phyloP scores from a whole-genome alignment of 495 filamentous ascomycete species.

The Coniosporium apollinis region DNA sequence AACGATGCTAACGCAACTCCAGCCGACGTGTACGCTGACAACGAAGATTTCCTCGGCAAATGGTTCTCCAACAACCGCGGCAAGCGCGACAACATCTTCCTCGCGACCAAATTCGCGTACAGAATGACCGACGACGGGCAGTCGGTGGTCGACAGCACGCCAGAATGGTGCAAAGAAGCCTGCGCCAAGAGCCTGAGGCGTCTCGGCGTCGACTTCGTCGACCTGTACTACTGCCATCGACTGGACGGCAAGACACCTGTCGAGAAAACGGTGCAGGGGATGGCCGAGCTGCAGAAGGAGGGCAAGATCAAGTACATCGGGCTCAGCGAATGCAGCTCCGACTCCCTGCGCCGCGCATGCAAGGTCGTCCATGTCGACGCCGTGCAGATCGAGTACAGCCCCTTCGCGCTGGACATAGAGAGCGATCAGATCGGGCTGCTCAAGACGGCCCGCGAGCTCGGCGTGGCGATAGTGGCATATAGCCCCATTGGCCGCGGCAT shows the following conservation, averaged over 20 bases:
- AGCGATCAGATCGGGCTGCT: conserved; percentile 28
- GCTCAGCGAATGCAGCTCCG: conserved; percentile 36
- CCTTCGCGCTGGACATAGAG: conserved; percentile 43
- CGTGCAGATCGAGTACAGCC: conserved; percentile 47
- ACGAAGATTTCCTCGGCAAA: conserved; percentile 14
- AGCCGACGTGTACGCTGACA: conserved; percentile 17
- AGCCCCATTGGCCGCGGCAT: conserved; percentile 45
- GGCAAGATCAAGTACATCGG: conserved; percentile 47
- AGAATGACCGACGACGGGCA: conserved; percentile 4
- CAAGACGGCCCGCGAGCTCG: conserved; percentile 42
- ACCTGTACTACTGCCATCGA: conserved; percentile 43
- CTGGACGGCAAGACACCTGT: conserved; percentile 38
- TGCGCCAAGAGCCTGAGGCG: conserved; percentile 11
- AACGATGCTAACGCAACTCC: too few relatives aligned
- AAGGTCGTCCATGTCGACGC: conserved; percentile 42
- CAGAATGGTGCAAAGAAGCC: conserved; percentile 15
- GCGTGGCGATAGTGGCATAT: conserved; percentile 42
- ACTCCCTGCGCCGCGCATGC: conserved; percentile 41
- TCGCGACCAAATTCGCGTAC: conserved; percentile 19
- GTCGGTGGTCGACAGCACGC: conserved; percentile 7
- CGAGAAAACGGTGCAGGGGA: conserved; percentile 42
- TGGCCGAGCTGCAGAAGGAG: conserved; percentile 25
- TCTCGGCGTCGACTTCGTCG: conserved; percentile 13
- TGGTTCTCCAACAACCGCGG: conserved; percentile 17
- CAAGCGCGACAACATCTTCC: conserved; percentile 18